Base-by-base conservation (phyloP, 2,329 filamentous ascomycete genomes). In the Aspergillus cejpii region DNA sequence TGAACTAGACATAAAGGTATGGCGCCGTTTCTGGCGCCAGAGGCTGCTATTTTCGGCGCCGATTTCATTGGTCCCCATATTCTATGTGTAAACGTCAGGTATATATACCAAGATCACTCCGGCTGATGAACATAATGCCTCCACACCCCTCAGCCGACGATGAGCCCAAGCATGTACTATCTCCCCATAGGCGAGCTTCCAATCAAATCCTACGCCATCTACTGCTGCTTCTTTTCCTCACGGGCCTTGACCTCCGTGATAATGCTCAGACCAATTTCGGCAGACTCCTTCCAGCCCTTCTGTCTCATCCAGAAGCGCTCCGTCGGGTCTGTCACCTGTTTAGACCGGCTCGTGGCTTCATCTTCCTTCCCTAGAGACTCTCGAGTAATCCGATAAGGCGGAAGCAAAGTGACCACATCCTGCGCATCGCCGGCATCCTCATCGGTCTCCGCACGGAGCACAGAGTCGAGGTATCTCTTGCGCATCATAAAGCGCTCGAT, bases 401-500 rank as follows among this genome's bases (percentile, higher is more conserved):
- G 43, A 21, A 45, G 42, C 10, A 51, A 53, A 8, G 20, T 11
- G 8, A 45, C 38, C 2, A 44, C 29, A 3, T 38, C 27, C 6
- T 47, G 37, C 3, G 45, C 43, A 5, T 50, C 43, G 1, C 53
- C 53, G 2, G 52, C 46, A n/a, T 58, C 54, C 12, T 58, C 58
- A 5, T 57, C 56, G 10, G 23, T 53, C 21, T 57, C 53, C 1
- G 49, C 46, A 4, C 46, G 49, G 3, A 58, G 37, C 2, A 55
- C 63, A 1, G 63, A 59, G 24, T 88, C 79, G 1, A 97, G 76
- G 43, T 89, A 81, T 53, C 79, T 80, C 70, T 88, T 91, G 51
- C 91, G 81, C 61, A 92, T 81, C 38, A 84, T 66, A 66, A 84
- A 97, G 17, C 87, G 78, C 63, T 95, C 87, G 3, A 81, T 81